Percentiles rank a stretch among this genome's conserved stretches.
These are phyloP conservation scores for Colletotrichum australisinense DNA, from an alignment of 2,329 filamentous ascomycete genomes.

Conservation along the genomic window DNA sequence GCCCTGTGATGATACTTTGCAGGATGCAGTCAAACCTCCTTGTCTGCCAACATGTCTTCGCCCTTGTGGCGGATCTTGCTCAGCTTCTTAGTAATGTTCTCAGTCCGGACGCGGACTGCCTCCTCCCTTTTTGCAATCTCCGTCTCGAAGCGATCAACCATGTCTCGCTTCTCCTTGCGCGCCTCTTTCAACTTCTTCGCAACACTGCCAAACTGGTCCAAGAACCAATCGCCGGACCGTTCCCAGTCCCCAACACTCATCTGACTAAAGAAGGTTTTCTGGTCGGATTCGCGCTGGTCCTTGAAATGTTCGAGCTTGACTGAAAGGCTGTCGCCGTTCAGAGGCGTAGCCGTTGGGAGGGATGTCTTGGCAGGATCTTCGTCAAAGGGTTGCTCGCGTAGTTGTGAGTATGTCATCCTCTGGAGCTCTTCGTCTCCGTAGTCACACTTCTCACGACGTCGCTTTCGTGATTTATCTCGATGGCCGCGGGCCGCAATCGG, in stretches of 20 bases:
- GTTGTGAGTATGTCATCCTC: conserved; percentile 63
- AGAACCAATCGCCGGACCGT: conserved; percentile 69
- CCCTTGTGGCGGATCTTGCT: conserved; percentile 67
- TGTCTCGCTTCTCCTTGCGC: conserved; percentile 60
- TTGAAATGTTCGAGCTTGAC: conserved; percentile 64
- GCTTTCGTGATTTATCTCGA: conserved; percentile 47
- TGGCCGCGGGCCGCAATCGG: conserved; percentile 31
- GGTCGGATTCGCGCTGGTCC: conserved; percentile 56
- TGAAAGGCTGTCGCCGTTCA: conserved; percentile 54
- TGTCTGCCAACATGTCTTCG: conserved; percentile 64
- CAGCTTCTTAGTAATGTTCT: conserved; percentile 66
- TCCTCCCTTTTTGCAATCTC: conserved; percentile 67
- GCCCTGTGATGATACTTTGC: not conserved
- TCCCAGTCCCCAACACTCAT: conserved; percentile 70
- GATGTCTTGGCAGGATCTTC: conserved; percentile 64
- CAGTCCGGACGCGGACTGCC: conserved; percentile 62
- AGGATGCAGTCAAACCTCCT: conserved; percentile 41
- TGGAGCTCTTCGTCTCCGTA: conserved; percentile 68
- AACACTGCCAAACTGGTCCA: conserved; percentile 63
- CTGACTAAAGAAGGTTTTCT: conserved; percentile 62
- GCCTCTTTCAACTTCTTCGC: conserved; percentile 60
- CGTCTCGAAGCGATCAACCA: conserved; percentile 63
- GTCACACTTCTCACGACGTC: conserved; percentile 59
- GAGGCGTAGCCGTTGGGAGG: conserved; percentile 48
- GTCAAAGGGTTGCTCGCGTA: conserved; percentile 66